Percentiles rank a stretch among this genome's conserved stretches.
Conservation (phyloP, 305 asterid genomes). For the Fraxinus platypoda region DNA sequence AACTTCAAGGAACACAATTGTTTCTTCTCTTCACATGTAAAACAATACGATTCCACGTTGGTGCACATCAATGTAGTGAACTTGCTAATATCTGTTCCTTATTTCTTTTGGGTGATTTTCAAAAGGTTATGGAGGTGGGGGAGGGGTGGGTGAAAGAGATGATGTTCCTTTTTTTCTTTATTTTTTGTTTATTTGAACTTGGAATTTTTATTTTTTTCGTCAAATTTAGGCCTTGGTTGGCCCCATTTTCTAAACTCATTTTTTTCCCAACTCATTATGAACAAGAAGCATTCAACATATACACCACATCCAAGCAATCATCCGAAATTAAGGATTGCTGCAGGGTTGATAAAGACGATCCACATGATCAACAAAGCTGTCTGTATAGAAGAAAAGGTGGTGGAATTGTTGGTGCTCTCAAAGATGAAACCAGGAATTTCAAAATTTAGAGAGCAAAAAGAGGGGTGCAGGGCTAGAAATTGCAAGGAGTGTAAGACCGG, state of each 20-base stretch:
- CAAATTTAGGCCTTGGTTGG: not conserved
- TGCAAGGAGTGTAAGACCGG: not conserved
- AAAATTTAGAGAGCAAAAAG: not conserved
- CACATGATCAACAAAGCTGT: not conserved
- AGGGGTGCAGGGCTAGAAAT: not conserved
- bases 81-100: not conserved
- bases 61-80: not conserved
- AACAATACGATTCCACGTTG: not conserved
- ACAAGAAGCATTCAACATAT: not conserved
- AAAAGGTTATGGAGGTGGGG: not conserved
- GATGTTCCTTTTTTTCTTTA: not conserved
- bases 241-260: not conserved
- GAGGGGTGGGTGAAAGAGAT: not conserved
- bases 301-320: not conserved
- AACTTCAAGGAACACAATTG: not conserved
- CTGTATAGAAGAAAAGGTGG: not conserved
- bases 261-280: not conserved
- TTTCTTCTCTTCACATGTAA: not conserved
- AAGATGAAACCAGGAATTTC: not conserved
- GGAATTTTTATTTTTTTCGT: not conserved
- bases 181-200: not conserved
- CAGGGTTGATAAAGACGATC: not conserved
- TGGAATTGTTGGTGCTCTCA: not conserved
- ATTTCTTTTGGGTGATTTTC: not conserved
- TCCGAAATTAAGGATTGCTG: not conserved